phyloP scores from a whole-genome alignment of 345 rosid genomes.

The Euphorbia pulcherrima region DNA sequence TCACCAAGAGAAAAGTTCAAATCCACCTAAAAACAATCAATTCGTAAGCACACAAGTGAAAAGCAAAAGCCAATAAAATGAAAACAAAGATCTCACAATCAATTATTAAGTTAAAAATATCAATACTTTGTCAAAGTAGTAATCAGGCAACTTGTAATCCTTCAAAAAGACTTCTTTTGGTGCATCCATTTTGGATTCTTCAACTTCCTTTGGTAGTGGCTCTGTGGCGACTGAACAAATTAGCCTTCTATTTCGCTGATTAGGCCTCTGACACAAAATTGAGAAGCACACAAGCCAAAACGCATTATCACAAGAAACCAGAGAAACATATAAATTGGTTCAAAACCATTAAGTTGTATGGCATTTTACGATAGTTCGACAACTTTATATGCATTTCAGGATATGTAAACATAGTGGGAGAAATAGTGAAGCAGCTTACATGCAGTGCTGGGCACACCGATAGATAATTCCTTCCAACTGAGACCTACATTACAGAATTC shows the following conservation, averaged over 20 bases:
- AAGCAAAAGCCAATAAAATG: slow-evolving; percentile 17
- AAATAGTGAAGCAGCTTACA: slow-evolving; percentile 38
- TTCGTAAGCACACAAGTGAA: slow-evolving; percentile 15
- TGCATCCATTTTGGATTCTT: slow-evolving; percentile 70
- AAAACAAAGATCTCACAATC: neutral
- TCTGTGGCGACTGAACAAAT: slow-evolving; percentile 78
- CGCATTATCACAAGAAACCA: slow-evolving; percentile 12
- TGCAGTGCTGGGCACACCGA: slow-evolving; percentile 33
- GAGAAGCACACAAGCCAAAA: slow-evolving; percentile 9
- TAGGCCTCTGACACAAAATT: slow-evolving; percentile 47
- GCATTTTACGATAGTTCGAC: neutral
- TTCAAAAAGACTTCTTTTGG: slow-evolving; percentile 91
- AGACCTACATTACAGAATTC: slow-evolving; percentile 36
- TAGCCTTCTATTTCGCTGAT: slow-evolving; percentile 44
- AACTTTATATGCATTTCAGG: neutral
- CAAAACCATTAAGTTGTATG: neutral
- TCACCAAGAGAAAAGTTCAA: slow-evolving; percentile 79
- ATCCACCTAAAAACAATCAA: slow-evolving; percentile 58
- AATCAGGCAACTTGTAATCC: slow-evolving; percentile 87
- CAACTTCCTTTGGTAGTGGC: slow-evolving; percentile 49
- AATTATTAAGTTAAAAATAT: neutral
- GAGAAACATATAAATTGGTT: slow-evolving; percentile 4
- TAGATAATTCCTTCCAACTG: slow-evolving; percentile 35
- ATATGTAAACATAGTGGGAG: neutral
- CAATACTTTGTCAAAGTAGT: slow-evolving; percentile 76